Evolutionary conservation across 139 green algal genomes (phyloP).

Genomic region (Chlamydomonas eustigma): DNA sequence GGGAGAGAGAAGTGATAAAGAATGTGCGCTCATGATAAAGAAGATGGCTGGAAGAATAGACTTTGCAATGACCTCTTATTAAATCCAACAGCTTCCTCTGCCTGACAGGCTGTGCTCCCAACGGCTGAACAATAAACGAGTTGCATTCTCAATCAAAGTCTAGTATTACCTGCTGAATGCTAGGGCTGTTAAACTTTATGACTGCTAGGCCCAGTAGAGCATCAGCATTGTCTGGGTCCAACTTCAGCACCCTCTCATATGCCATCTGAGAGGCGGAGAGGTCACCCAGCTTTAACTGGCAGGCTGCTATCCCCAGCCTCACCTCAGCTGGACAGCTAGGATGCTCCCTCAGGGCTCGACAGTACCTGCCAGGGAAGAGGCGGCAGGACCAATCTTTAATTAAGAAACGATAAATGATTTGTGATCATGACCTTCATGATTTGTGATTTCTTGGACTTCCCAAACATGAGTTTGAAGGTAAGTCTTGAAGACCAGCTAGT

Average conservation of each 20-base stretch:
- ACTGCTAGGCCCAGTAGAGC: conserved; percentile 71
- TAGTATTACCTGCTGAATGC: conserved; percentile 25
- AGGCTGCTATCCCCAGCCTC: conserved; percentile 78
- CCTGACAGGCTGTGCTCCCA: too few species aligned
- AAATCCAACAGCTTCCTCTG: too few species aligned
- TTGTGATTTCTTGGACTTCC: too few species aligned
- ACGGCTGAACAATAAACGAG: too few species aligned
- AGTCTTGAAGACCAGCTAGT: too few species aligned
- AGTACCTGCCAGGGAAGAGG: conserved; percentile 52
- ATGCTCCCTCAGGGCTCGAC: conserved; percentile 51
- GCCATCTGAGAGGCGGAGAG: conserved; percentile 37
- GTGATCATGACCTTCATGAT: too few species aligned
- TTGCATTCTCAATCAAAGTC: too few species aligned
- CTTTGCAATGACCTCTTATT: too few species aligned
- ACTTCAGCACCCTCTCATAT: conserved; percentile 62
- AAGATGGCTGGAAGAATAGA: too few species aligned
- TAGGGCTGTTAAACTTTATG: conserved; percentile 30
- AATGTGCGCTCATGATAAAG: too few species aligned
- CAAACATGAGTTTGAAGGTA: too few species aligned
- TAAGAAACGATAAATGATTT: not conserved
- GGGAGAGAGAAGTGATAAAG: too few species aligned
- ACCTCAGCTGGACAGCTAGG: conserved; percentile 73
- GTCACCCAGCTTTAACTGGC: conserved; percentile 62
- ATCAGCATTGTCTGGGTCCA: conserved; percentile 63
- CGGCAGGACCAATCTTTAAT: not conserved